Evolutionary conservation across 345 rosid genomes (phyloP).

Genomic region (Populus deltoides): DNA sequence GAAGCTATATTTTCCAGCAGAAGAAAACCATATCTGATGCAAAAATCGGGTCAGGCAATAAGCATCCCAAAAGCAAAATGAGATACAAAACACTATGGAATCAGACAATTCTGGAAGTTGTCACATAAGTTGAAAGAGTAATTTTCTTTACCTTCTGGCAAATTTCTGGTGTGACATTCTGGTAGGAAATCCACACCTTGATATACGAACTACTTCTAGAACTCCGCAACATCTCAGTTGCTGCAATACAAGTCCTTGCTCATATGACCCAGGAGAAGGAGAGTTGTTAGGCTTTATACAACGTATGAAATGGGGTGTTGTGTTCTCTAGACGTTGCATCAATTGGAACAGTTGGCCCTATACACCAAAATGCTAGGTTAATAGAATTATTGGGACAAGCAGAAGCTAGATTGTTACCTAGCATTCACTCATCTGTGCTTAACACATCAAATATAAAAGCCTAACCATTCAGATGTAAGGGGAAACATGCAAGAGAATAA

Average conservation of each 20-base stretch:
- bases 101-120: not conserved
- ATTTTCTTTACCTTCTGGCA: slow-evolving; percentile 63
- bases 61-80: not conserved
- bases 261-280: slow-evolving; percentile 87
- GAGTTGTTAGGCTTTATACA: slow-evolving; percentile 91
- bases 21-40: slow-evolving; percentile 89
- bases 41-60: slow-evolving; percentile 15
- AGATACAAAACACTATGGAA: not conserved
- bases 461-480: not conserved
- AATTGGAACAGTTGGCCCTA: slow-evolving; percentile 93
- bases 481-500: not conserved
- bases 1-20: slow-evolving; percentile 72
- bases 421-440: not conserved
- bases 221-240: slow-evolving; percentile 98
- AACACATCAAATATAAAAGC: not conserved
- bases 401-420: not conserved
- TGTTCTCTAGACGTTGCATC: slow-evolving; percentile 92
- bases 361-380: slow-evolving; percentile 8
- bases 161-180: slow-evolving; percentile 96
- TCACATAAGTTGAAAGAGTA: not conserved
- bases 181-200: slow-evolving; percentile 96
- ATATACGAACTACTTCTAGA: slow-evolving; percentile 94
- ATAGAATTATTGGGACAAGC: slow-evolving; percentile 10
- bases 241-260: slow-evolving; percentile 89
- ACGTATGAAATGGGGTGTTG: slow-evolving; percentile 96